phyloP scores from a whole-genome alignment of 192 early-diverging fungal species.

The Fimicolochytrium jonesii region DNA sequence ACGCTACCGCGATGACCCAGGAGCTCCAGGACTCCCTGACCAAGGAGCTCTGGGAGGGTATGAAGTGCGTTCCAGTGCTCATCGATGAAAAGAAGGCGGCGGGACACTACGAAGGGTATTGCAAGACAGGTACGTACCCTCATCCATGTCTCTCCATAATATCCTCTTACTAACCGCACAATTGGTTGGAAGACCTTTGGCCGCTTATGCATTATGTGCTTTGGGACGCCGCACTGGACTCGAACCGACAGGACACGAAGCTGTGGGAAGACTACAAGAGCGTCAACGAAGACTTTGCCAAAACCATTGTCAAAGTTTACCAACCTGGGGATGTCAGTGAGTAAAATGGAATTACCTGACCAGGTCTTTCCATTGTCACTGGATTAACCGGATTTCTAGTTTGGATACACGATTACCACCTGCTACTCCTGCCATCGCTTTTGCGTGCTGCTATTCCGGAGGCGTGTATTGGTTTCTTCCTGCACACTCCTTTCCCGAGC shows the following conservation, averaged over 20 bases:
- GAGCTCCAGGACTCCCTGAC: constrained; percentile 51
- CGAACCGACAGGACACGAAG: constrained; percentile 57
- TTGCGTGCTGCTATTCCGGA: constrained; percentile 39
- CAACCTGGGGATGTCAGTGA: constrained; percentile 73
- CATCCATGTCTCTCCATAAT: neutral
- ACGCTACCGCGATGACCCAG: constrained; percentile 45
- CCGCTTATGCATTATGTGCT: constrained; percentile 93
- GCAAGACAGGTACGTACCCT: constrained; percentile 69
- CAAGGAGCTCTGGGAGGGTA: constrained; percentile 46
- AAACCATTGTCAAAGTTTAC: constrained; percentile 68
- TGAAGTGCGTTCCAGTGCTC: constrained; percentile 73
- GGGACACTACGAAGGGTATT: constrained; percentile 96
- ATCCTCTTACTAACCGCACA: neutral
- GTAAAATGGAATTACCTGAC: neutral
- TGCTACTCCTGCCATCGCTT: constrained; percentile 45
- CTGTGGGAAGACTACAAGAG: constrained; percentile 79
- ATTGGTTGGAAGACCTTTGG: constrained; percentile 73
- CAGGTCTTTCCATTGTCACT: neutral
- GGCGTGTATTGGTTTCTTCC: constrained; percentile 51
- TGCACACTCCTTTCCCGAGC: constrained; percentile 56
- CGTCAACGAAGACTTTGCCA: constrained; percentile 76
- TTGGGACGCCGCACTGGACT: constrained; percentile 66
- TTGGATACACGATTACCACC: constrained; percentile 61
- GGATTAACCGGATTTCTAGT: constrained; percentile 31
- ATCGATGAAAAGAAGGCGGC: constrained; percentile 64